phyloP scores from a whole-genome alignment of 768 basidiomycete species.

The Lactarius quietus region DNA sequence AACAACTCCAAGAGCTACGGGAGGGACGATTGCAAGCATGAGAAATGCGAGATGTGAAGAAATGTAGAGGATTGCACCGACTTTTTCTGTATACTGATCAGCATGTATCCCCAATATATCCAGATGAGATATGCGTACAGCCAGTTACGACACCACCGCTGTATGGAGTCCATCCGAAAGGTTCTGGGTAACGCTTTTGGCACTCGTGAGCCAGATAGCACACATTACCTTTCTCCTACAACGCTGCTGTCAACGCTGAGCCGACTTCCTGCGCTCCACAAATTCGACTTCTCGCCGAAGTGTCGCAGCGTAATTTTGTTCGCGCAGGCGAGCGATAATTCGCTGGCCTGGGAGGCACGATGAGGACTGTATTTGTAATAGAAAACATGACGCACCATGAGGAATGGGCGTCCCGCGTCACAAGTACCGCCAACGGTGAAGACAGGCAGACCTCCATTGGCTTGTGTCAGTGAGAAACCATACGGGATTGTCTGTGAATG shows the following conservation, averaged over 20 bases:
- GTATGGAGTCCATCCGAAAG: slow-evolving; percentile 80
- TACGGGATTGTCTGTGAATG: slow-evolving; percentile 52
- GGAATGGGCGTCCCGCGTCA: slow-evolving; percentile 76
- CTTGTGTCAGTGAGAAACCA: slow-evolving; percentile 77
- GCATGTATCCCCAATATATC: background rate
- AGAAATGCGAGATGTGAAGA: slow-evolving; percentile 83
- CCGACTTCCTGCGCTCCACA: slow-evolving; percentile 82
- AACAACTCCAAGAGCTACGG: slow-evolving; percentile 81
- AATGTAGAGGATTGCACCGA: slow-evolving; percentile 93
- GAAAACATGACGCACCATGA: slow-evolving; percentile 62
- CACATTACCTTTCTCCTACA: slow-evolving; percentile 81
- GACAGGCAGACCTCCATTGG: slow-evolving; percentile 65
- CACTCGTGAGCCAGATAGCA: slow-evolving; percentile 2
- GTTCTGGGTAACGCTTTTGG: slow-evolving; percentile 64
- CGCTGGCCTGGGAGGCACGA: slow-evolving; percentile 59
- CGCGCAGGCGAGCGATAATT: slow-evolving; percentile 83
- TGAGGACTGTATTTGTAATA: background rate
- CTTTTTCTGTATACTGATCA: slow-evolving; percentile 36
- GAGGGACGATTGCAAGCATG: slow-evolving; percentile 92
- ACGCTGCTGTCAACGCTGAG: slow-evolving; percentile 90
- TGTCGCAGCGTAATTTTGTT: slow-evolving; percentile 79
- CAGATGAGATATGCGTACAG: slow-evolving; percentile 46
- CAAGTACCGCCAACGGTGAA: slow-evolving; percentile 85
- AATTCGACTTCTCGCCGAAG: slow-evolving; percentile 89
- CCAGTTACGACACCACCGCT: slow-evolving; percentile 91